These are phyloP conservation scores for Piper betle DNA, from an alignment of 164 flowering plant genomes.

Conservation along the genomic window DNA sequence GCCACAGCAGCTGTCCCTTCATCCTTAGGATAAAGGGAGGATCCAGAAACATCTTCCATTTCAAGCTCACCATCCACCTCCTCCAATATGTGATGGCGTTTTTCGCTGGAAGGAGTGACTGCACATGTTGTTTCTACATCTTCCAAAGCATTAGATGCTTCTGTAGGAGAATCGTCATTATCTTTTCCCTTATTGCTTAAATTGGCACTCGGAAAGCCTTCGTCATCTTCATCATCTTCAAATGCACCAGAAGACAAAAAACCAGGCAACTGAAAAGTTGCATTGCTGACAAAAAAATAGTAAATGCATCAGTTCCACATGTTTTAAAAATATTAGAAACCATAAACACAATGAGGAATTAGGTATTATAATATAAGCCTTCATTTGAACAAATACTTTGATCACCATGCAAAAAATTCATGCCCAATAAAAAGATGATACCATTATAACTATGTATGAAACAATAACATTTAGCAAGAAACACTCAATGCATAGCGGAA, in stretches of 20 bases:
- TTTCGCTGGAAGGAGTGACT: conserved; percentile 44
- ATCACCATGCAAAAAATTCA: too few species aligned
- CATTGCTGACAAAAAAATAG: conserved; percentile 48
- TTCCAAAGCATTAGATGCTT: conserved; percentile 16
- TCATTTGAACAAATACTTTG: too few species aligned
- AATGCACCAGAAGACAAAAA: conserved; percentile 55
- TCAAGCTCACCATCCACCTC: conserved; percentile 90
- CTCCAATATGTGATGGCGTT: conserved; percentile 58
- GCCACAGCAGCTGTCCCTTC: conserved; percentile 15
- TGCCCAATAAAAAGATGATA: too few species aligned
- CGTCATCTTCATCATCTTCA: conserved; percentile 60
- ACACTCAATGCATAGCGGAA: too few species aligned
- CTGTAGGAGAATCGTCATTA: conserved; percentile 21
- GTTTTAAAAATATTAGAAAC: background rate
- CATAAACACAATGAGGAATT: background rate
- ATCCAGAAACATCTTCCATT: conserved; percentile 85
- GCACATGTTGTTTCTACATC: conserved; percentile 25
- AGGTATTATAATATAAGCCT: too few species aligned
- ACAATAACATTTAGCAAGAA: too few species aligned
- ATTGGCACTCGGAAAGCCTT: conserved; percentile 21
- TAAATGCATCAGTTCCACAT: background rate
- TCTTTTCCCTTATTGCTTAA: conserved; percentile 18
- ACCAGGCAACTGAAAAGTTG: conserved; percentile 89
- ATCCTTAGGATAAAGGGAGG: conserved; percentile 25
- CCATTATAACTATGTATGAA: too few species aligned